Base-by-base conservation (phyloP, 2,329 filamentous ascomycete species). In the Sclerotinia spermophila region DNA sequence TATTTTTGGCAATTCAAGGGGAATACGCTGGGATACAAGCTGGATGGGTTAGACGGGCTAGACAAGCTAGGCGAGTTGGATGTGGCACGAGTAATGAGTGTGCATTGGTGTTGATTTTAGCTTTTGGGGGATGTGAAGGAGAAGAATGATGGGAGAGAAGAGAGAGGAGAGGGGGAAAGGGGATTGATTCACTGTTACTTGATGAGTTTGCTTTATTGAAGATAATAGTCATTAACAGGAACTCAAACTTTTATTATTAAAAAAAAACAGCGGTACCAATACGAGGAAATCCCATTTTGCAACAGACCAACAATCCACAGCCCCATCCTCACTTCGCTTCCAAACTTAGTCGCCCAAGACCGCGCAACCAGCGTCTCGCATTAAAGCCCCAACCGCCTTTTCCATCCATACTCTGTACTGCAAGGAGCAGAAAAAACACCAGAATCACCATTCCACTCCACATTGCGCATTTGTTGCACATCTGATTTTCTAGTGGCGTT, bases 401-500 rank as follows among this genome's bases (percentile, higher is more conserved):
- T 53, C 27, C n/a, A n/a, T n/a, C n/a, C n/a, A n/a, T n/a, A 53
- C 15, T 40, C 40, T 38, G 56, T 40, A 40, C 56, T 38, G 56
- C 35, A 59, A 42, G 35, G 38, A 35, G 21, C 44, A 35, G 10
- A 58, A 58, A 58, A 38, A 8, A 58, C 33, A 56, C 55, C 38
- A 35, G 30, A 58, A 38, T 35, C 11, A 38, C 33, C 13, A 17
- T 21, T 35, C 19, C 15, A 35, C 55, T 24, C 30, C 30, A 33
- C 42, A n/a, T 30, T 27, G n/a, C 7, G 19, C 24, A 30, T 62
- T 42, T 68, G 67, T 68, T 68, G 67, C 67, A 68, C 30, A 38
- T 68, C 67, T 68, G 17, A 13, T 33, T 33, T 60, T 60, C 45
- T 68, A 68, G 66, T 68, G 66, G 66, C 66, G 55, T 60, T 60